Conservation (phyloP, 1,284 basidiomycete species). For the Tremellales sp. region DNA sequence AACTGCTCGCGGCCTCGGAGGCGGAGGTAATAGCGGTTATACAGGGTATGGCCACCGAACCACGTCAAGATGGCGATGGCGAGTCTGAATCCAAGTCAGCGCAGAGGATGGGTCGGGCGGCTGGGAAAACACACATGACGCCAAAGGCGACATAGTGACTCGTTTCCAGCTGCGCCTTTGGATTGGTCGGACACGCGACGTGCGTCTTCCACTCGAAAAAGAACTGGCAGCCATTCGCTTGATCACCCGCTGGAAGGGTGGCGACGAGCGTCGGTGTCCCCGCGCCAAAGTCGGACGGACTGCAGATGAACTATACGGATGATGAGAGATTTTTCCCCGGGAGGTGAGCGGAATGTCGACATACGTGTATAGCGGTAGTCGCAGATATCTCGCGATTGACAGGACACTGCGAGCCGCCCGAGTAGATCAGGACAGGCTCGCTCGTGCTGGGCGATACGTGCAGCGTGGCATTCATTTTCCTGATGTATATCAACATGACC, state of each 20-base stretch:
- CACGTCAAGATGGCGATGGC: slow-evolving; percentile 42
- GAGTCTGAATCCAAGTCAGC: slow-evolving; percentile 21
- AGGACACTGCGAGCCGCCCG: slow-evolving; percentile 39
- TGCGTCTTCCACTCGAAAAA: slow-evolving; percentile 49
- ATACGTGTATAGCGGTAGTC: slow-evolving; percentile 40
- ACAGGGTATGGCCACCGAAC: slow-evolving; percentile 43
- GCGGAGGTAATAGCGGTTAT: slow-evolving; percentile 44
- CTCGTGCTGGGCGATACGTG: slow-evolving; percentile 31
- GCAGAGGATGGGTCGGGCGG: background rate
- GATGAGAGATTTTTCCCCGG: slow-evolving; percentile 3
- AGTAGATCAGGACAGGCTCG: slow-evolving; percentile 39
- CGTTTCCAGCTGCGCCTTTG: slow-evolving; percentile 26
- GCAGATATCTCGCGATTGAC: slow-evolving; percentile 28
- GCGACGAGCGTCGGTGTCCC: slow-evolving; percentile 42
- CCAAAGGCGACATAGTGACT: slow-evolving; percentile 38
- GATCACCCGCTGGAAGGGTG: slow-evolving; percentile 34
- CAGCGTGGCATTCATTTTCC: slow-evolving; percentile 31
- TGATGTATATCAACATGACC: background rate
- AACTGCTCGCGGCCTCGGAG: slow-evolving; percentile 42
- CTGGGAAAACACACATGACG: slow-evolving; percentile 32
- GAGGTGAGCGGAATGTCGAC: slow-evolving; percentile 5
- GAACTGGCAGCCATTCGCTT: slow-evolving; percentile 42
- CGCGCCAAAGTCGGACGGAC: slow-evolving; percentile 36
- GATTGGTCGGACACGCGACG: slow-evolving; percentile 45
- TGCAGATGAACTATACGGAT: slow-evolving; percentile 40